Evolutionary conservation across 1,139 yeast genomes (phyloP), one percentile per base, ranked within the genome.

Genomic region (Geotrichum europaeum): DNA sequence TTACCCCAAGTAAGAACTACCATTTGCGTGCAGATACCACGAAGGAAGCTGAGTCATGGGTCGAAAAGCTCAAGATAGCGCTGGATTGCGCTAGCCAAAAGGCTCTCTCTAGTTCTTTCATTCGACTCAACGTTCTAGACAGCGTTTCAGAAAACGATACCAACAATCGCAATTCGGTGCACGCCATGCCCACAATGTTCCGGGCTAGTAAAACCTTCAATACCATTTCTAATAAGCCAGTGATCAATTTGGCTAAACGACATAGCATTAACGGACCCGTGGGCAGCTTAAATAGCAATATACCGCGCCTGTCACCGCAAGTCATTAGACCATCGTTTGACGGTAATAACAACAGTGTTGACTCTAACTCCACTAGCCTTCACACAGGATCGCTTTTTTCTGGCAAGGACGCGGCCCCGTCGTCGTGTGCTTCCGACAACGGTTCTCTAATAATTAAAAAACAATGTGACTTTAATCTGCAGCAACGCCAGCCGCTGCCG

Each of bases 11-110:
- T 45, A 75, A 76, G 62, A 79, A 76, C 49, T 70, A 78, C 55
- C 84, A 83, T 65, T 74, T 83, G 49, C 72, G 73, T 43, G 78
- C 82, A 2, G 73, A 72, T 13, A 72, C 75, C 53, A 68, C 68
- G 4, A 68, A 70, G 4, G 77, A 73, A 22, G 77, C 77, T 43
- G 69, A 73, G 22, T 67, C 68, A 25, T 84, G 87, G 87, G 74
- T 76, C 20, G 66, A 66, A 30, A 69, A 68, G 5, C 67, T 78
- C 4, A 70, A 77, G 40, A 69, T 65, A 24, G 70, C 73, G 10
- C 75, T 78, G 2, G 67, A 70, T 53, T 67, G 62, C 10, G 66
- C 71, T 9, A 65, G 66, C 20, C 71, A 63, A 56, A 62, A 58
- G 55, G 60, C 62, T 32, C 63, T 68, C 56, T 63, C 67, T 32